phyloP scores from a whole-genome alignment of 2,329 filamentous ascomycete species.

The Zymoseptoria crescenta region DNA sequence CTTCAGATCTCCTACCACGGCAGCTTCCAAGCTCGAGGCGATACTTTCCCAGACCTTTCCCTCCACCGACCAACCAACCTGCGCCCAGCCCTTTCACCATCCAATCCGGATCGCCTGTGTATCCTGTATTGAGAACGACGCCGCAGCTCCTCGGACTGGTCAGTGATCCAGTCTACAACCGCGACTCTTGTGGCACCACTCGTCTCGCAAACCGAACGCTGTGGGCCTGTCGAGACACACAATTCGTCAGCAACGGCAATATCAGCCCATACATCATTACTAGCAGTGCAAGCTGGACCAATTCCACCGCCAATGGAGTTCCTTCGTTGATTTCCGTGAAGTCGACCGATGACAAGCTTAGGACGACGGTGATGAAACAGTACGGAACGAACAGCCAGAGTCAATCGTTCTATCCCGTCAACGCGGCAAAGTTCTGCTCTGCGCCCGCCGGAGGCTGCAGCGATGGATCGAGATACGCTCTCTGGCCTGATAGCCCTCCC shows the following conservation, averaged over 20 bases:
- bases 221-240: conserved; percentile 8
- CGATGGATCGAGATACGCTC: conserved; percentile 4
- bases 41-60: not conserved
- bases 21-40: not conserved
- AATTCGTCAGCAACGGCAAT: conserved; percentile 1
- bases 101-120: not conserved
- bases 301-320: not conserved
- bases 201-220: conserved; percentile 2
- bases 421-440: not conserved
- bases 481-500: conserved; percentile 2
- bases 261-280: not conserved
- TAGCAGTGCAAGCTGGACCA: conserved; percentile 6
- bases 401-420: conserved; percentile 3
- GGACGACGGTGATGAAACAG: not conserved
- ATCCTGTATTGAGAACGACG: not conserved
- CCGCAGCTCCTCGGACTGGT: conserved; percentile 3
- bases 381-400: conserved; percentile 1
- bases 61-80: not conserved
- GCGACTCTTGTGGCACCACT: conserved; percentile 5
- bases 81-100: not conserved
- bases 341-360: not conserved
- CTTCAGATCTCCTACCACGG: not conserved
- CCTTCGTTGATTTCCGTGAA: not conserved
- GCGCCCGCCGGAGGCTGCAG: conserved; percentile 1
- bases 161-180: conserved; percentile 1